Evolutionary conservation across 2,329 filamentous ascomycete genomes (phyloP), one percentile per base, ranked within the genome.

Genomic region (Fusarium humuli): DNA sequence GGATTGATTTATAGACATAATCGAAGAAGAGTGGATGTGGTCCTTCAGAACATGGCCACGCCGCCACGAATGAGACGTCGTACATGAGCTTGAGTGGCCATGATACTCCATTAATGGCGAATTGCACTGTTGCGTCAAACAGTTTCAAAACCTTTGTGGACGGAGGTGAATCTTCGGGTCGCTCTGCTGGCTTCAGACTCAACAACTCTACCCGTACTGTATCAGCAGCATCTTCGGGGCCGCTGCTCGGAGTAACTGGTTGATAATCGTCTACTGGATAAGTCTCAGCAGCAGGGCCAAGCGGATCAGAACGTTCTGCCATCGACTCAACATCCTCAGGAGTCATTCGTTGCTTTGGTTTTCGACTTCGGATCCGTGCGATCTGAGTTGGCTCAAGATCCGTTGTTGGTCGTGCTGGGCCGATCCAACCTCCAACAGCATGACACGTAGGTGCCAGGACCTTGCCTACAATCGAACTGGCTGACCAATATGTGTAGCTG

Each of bases 401-500:
- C 6, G 84, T 81, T 3, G 90, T 91, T 23, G 90, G 90, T 10
- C 90, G 86, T 30, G 90, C 91, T 4, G 92, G 92, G 0, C 92
- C 92, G 41, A 94, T 83, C 92, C 92, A 94, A 25, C 92, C 92
- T 45, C 88, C 91, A 22, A 92, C 85, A 57, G 91, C 86, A 68
- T 86, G 87, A 72, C 92, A 92, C 1, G 91, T 93, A 25, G 91
- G 89, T 41, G 89, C 91, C 10, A 94, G 83, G 5, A 94, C 91
- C 75, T 93, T 94, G 40, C 91, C 92, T 4, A 94, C 89, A 60
- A 94, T 91, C 71, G 87, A 91, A 22, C 86, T 83, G 14, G 89
- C 87, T 5, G 91, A 89, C 92, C 92, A 94, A 82, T 94, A 94
- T 2, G 92, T 94, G 75, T 91, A 91, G 60, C 89, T 90, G 73